A percentile compares a stretch with the other conserved stretches of the same genome.
Evolutionary conservation across 768 basidiomycete species (phyloP).

Genomic region (Gautieria morchelliformis): DNA sequence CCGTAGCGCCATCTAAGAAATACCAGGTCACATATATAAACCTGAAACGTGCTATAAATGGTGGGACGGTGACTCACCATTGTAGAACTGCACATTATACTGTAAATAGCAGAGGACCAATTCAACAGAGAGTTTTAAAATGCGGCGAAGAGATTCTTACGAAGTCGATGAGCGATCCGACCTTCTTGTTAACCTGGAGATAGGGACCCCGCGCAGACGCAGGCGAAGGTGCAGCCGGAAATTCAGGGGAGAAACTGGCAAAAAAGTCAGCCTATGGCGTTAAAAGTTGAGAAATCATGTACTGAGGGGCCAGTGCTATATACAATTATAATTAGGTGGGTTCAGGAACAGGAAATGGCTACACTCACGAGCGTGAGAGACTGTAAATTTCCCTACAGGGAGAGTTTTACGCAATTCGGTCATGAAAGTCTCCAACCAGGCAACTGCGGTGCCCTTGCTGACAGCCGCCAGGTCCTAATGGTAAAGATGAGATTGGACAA

Average conservation of each 20-base stretch:
- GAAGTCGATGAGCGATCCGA: too few species aligned
- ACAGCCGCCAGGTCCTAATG: too few species aligned
- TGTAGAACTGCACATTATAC: constrained; percentile 28
- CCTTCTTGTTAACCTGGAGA: too few species aligned
- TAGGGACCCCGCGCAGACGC: too few species aligned
- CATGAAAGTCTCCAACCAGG: constrained; percentile 48
- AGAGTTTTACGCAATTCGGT: constrained; percentile 38
- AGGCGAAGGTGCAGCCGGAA: too few species aligned
- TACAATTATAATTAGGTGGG: neutral
- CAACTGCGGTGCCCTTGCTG: constrained; percentile 21
- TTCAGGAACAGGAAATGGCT: neutral
- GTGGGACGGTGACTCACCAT: constrained; percentile 15
- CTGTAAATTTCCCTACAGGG: constrained; percentile 37
- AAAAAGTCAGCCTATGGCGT: too few species aligned
- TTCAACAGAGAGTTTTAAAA: too few species aligned
- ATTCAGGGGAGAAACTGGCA: too few species aligned
- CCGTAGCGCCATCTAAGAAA: constrained; percentile 43
- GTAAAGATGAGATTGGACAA: too few species aligned
- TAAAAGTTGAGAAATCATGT: constrained; percentile 5
- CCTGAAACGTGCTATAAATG: neutral
- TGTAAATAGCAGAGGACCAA: too few species aligned
- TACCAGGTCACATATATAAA: neutral
- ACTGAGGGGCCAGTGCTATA: constrained; percentile 41
- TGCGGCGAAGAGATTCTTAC: too few species aligned
- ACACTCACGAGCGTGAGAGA: constrained; percentile 48